Base-by-base conservation (phyloP, 2,329 filamentous ascomycete species). In the Cordyceps cicadae region DNA sequence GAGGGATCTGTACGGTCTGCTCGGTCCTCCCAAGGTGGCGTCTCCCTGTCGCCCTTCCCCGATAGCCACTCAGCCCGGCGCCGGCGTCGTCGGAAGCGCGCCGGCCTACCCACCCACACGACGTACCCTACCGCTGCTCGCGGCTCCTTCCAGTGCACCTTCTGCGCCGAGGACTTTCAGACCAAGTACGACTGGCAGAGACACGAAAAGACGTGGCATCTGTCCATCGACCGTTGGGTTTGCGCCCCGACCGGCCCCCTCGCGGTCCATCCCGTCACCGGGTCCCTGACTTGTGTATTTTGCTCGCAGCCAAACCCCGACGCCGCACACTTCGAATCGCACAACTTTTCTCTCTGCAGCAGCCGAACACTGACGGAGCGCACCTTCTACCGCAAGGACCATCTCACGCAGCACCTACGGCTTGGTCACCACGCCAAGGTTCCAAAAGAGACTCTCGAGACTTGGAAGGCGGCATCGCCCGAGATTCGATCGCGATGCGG, bases 121-220 rank as follows among this genome's bases (percentile, higher is more conserved):
- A 19, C 58, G n/a, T 54, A 54, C 19, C 32, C 45, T 17, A 37
- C 15, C 6, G 19, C 81, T 2, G 46, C 19, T 15, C 57, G 57
- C n/a, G 57, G 57, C 50, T 49, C 57, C 15, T 86, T 81, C 70
- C 84, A 87, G 70, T 87, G 85, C 70, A 87, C 85, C 63, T 87
- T 87, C 76, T 87, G 85, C 70, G 86, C 85, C 5, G 84, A 87
- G 64, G 85, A 83, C 0, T 87, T 87, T 71, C 77, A 84, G 64
- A 87, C 84, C 2, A 87, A 87, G 69, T 83, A 87, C 66, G 85
- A 87, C 70, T 87, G 85, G 84, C 84, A 87, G 67, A 76, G 87
- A 60, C 87, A 90, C 69, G 87, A 90, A 68, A 87, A 87, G 65
- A 86, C 84, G 53, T 76, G 85, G 64, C 87, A 82, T 70, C 73